Evolutionary conservation across 805 yeast genomes (phyloP).

Genomic region (Priceomyces medius): DNA sequence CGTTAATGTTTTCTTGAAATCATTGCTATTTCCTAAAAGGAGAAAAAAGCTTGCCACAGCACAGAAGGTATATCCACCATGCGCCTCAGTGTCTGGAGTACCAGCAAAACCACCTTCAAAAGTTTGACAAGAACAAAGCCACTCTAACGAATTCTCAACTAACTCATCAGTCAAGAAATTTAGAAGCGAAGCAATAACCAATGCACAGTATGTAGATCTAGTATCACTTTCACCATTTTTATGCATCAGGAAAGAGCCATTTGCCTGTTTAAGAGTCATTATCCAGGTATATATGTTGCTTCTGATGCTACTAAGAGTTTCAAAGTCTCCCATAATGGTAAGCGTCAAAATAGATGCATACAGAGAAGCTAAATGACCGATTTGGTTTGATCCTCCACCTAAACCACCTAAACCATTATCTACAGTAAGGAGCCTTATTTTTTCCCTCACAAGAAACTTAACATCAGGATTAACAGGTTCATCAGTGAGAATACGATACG

Average conservation of each 20-base stretch:
- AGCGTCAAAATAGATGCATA: slow-evolving; percentile 75
- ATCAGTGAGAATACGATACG: slow-evolving; percentile 18
- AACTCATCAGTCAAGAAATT: slow-evolving; percentile 64
- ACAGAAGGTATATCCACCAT: slow-evolving; percentile 96
- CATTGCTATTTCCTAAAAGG: slow-evolving; percentile 39
- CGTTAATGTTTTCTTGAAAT: slow-evolving; percentile 10
- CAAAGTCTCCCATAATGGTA: slow-evolving; percentile 46
- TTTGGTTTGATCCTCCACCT: slow-evolving; percentile 82
- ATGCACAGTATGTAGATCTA: slow-evolving; percentile 82
- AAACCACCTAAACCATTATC: slow-evolving; percentile 53
- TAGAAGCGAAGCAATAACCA: slow-evolving; percentile 68
- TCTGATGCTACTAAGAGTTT: slow-evolving; percentile 29
- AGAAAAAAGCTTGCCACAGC: slow-evolving; percentile 63
- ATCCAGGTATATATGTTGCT: slow-evolving; percentile 61
- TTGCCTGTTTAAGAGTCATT: slow-evolving; percentile 53
- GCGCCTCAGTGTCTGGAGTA: slow-evolving; percentile 78
- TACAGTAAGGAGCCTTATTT: slow-evolving; percentile 25
- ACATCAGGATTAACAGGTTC: slow-evolving; percentile 26
- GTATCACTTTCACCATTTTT: slow-evolving; percentile 79
- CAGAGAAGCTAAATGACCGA: slow-evolving; percentile 80
- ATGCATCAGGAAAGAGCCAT: slow-evolving; percentile 81
- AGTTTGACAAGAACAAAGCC: slow-evolving; percentile 74
- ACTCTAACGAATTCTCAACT: slow-evolving; percentile 49
- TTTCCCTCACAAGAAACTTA: slow-evolving; percentile 21
- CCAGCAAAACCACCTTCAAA: slow-evolving; percentile 97